These are phyloP conservation scores for Danielozyma ontarioensis DNA, from an alignment of 805 yeast genomes.

Conservation along the genomic window DNA sequence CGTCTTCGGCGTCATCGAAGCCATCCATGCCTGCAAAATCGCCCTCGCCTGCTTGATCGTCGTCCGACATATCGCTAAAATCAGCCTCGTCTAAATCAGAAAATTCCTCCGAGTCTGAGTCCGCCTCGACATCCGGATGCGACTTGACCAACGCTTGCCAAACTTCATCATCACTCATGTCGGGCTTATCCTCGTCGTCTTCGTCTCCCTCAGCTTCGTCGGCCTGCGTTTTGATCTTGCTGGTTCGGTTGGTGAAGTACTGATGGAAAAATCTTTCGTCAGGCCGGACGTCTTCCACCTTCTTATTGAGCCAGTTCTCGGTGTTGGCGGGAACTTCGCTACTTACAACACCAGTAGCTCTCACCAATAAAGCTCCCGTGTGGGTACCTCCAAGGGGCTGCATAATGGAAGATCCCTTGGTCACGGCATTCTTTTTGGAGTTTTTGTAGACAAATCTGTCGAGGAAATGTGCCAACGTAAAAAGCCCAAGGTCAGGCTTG, in stretches of 20 bases:
- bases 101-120: conserved; percentile 22
- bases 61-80: conserved; percentile 25
- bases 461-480: conserved; percentile 82
- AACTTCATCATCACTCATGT: conserved; percentile 63
- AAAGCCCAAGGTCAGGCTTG: conserved; percentile 89
- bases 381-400: conserved; percentile 91
- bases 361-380: conserved; percentile 63
- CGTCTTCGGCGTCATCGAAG: conserved; percentile 40
- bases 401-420: conserved; percentile 93
- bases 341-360: conserved; percentile 43
- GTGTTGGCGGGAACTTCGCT: conserved; percentile 72
- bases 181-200: conserved; percentile 38
- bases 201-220: conserved; percentile 21
- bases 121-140: conserved; percentile 64
- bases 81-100: conserved; percentile 17
- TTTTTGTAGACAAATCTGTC: conserved; percentile 94
- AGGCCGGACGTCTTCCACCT: conserved; percentile 63
- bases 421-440: conserved; percentile 67
- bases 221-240: conserved; percentile 22
- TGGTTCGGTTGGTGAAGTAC: conserved; percentile 64
- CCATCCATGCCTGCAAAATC: conserved; percentile 35
- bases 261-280: conserved; percentile 87
- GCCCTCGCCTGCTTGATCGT: conserved; percentile 38
- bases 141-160: conserved; percentile 78
- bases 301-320: conserved; percentile 73